Evolutionary conservation across 495 filamentous ascomycete species (phyloP).

Genomic region (Neurospora sp.): DNA sequence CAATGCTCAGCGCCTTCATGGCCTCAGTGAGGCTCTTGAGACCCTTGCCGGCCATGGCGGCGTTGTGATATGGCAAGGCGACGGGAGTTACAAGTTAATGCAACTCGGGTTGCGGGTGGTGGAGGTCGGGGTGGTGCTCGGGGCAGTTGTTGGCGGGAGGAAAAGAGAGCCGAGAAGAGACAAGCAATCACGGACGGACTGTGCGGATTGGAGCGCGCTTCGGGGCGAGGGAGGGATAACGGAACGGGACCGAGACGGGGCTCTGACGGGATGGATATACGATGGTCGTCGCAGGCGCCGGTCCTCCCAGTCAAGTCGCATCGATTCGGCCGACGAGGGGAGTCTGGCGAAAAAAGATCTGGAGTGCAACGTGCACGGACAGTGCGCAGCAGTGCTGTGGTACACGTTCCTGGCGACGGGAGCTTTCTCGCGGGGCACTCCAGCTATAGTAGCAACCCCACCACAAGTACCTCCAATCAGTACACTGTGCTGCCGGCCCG

Average conservation of each 20-base stretch:
- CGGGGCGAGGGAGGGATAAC: not conserved
- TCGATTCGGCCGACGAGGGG: not conserved
- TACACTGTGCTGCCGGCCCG: slow-evolving; percentile 6
- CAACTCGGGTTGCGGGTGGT: not conserved
- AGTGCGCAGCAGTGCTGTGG: not conserved
- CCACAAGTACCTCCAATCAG: not conserved
- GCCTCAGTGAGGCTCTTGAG: slow-evolving; percentile 38
- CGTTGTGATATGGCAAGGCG: slow-evolving; percentile 1
- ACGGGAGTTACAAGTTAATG: slow-evolving; percentile 5
- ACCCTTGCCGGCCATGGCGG: slow-evolving; percentile 33
- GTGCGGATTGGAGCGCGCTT: not conserved
- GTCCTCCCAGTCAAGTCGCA: not conserved
- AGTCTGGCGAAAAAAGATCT: slow-evolving; percentile 19
- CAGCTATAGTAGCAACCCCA: not conserved
- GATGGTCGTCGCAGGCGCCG: not conserved
- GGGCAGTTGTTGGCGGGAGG: not conserved
- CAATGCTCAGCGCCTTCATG: slow-evolving; percentile 31
- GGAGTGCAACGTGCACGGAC: slow-evolving; percentile 16
- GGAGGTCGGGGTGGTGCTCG: not conserved
- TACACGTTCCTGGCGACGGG: not conserved
- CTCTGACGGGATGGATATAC: not conserved
- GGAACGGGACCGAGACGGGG: not conserved
- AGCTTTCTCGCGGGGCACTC: not conserved
- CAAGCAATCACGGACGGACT: not conserved
- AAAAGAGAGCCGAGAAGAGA: not conserved